Base-by-base conservation (phyloP, 495 filamentous ascomycete genomes). In the Penicillium steckii region DNA sequence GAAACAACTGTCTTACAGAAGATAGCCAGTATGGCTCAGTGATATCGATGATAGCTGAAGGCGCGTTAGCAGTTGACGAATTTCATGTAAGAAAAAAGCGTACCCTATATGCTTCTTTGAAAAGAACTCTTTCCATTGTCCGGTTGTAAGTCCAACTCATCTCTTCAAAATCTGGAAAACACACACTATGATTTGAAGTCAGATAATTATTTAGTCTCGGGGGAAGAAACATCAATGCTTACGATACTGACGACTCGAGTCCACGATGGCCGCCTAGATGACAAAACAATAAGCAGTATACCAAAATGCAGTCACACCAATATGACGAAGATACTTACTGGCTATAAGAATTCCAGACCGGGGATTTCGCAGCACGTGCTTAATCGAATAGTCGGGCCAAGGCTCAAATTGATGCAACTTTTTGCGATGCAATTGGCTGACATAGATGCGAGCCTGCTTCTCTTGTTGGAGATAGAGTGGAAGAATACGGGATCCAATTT, bases 31-130 rank as follows among this genome's bases (percentile, higher is more conserved):
- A n/a, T 64, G 66, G 27, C 73, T 71, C 19, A 74, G 23, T 4
- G 70, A 74, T 17, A 74, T 51, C 2, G 73, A 76, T 6, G 71
- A 69, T 18, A 76, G 41, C 73, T 76, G 44, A 13, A 40, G 18
- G 9, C 22, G 29, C 24, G 47, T 68, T 33, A 63, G 46, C 19
- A 8, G 3, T 26, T 9, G 24, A 37, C 3, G 33, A 10, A 17
- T 8, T 30, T 8, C 4, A 21, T 32, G 12, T 27, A 10, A 13
- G n/a, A 12, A 10, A 15, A 4, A 22, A 18, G 42, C 61, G 41
- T 60, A 74, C 71, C 46, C 68, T 59, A 49, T 69, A 74, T 17
- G 52, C 48, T 23, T 70, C 68, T 57, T 63, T 71, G 44, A 71
- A 64, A 3, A 72, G 59, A 4, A 68, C 56, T 19, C 66, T 57